Percentiles rank a stretch among this genome's conserved stretches.
These are phyloP conservation scores for Cyamopsis tetragonoloba DNA, from an alignment of 306 rosid genomes.

Conservation along the genomic window DNA sequence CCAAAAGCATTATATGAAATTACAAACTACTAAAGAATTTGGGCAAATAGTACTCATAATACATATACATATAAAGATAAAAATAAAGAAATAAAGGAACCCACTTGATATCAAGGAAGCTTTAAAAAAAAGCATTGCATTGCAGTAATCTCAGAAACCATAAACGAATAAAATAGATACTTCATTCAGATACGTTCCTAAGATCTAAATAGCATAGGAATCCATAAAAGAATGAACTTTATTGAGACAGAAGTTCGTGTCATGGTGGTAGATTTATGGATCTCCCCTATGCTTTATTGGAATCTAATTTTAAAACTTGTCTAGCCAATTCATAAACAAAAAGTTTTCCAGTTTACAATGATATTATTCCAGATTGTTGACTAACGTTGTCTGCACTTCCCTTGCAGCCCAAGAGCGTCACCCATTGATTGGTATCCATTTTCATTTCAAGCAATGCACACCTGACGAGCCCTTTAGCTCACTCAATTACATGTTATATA, in stretches of 20 bases:
- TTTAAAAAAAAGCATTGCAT: background rate
- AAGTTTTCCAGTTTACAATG: background rate
- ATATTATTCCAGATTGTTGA: background rate
- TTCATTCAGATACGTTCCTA: too few relatives aligned
- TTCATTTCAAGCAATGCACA: background rate
- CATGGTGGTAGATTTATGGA: background rate
- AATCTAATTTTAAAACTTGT: background rate
- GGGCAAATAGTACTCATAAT: background rate
- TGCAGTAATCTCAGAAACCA: background rate
- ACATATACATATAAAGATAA: too few relatives aligned
- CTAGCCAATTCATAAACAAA: background rate
- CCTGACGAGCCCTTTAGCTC: background rate
- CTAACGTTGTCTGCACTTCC: background rate
- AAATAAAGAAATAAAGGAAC: background rate
- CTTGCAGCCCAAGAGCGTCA: too few relatives aligned
- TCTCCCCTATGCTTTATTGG: background rate
- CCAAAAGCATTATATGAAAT: conserved; percentile 6
- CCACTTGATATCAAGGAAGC: background rate
- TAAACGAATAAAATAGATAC: background rate
- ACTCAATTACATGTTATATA: background rate
- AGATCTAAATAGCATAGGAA: background rate
- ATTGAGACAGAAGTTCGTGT: background rate
- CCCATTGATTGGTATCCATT: background rate
- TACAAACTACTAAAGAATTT: background rate
- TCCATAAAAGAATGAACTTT: background rate